These are phyloP conservation scores for Rhizopus sp. DNA, from an alignment of 371 early-diverging fungal species.

Conservation along the genomic window DNA sequence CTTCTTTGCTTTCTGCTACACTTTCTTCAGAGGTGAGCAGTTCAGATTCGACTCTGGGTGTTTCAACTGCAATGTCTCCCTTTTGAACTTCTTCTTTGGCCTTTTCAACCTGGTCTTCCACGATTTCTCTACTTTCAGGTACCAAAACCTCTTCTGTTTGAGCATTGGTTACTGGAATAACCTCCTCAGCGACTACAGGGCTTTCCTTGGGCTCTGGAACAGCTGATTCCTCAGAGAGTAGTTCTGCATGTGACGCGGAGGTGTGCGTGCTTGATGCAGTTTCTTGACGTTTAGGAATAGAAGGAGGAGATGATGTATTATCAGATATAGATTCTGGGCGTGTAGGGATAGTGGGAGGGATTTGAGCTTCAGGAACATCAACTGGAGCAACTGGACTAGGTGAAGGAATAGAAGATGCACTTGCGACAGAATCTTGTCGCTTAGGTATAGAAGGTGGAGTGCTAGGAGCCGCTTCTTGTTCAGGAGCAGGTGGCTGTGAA, in stretches of 20 bases:
- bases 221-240: too few relatives aligned
- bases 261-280: too few relatives aligned
- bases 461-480: too few relatives aligned
- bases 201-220: too few relatives aligned
- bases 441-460: too few relatives aligned
- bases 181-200: too few relatives aligned
- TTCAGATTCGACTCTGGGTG: too few relatives aligned
- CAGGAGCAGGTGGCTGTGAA: too few relatives aligned
- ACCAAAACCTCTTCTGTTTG: neutral
- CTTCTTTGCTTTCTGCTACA: neutral
- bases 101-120: constrained; percentile 1
- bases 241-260: too few relatives aligned
- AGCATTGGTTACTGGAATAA: too few relatives aligned
- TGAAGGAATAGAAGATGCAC: too few relatives aligned
- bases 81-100: constrained; percentile 6
- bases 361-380: neutral
- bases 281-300: neutral
- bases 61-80: constrained; percentile 6
- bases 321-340: constrained; percentile 2
- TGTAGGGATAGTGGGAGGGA: constrained; percentile 5
- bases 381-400: neutral
- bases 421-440: too few relatives aligned
- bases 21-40: neutral
- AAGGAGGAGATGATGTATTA: neutral
- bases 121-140: neutral